Evolutionary conservation across 257 asterid genomes (phyloP).

Genomic region (Gentiana straminea): DNA sequence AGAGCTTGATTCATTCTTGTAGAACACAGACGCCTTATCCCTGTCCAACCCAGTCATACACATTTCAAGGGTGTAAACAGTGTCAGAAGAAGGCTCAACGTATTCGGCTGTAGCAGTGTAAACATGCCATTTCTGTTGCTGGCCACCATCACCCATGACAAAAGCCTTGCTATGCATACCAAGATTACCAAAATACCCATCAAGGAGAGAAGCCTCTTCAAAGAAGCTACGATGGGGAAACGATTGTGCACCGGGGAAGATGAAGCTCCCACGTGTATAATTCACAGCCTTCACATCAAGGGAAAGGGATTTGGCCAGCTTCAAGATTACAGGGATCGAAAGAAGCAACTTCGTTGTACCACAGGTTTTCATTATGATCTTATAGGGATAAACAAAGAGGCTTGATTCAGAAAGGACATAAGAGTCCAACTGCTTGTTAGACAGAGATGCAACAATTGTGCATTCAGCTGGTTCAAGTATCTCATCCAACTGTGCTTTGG

Average conservation of each 20-base stretch:
- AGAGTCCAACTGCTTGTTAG: constrained; percentile 54
- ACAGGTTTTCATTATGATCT: constrained; percentile 72
- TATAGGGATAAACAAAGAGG: constrained; percentile 63
- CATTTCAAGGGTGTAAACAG: constrained; percentile 68
- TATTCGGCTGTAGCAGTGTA: constrained; percentile 50
- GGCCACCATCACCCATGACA: constrained; percentile 40
- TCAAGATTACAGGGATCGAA: constrained; percentile 67
- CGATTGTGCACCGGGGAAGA: constrained; percentile 74
- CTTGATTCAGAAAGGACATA: constrained; percentile 86
- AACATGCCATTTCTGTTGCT: constrained; percentile 61
- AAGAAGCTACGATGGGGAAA: constrained; percentile 70
- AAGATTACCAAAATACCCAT: constrained; percentile 54
- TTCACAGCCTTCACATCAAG: constrained; percentile 47
- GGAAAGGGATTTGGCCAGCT: constrained; percentile 37
- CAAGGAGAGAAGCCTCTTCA: constrained; percentile 71
- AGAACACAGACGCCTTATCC: constrained; percentile 60
- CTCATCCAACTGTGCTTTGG: constrained; percentile 62
- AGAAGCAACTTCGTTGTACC: constrained; percentile 69
- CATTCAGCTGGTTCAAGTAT: constrained; percentile 71
- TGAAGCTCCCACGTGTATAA: constrained; percentile 74
- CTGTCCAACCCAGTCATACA: constrained; percentile 77
- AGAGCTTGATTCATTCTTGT: constrained; percentile 38
- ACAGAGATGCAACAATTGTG: constrained; percentile 67
- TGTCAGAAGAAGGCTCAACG: constrained; percentile 17
- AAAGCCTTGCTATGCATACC: constrained; percentile 51